Conservation (phyloP, 192 early-diverging fungal species). For the Lobosporangium transversale region DNA sequence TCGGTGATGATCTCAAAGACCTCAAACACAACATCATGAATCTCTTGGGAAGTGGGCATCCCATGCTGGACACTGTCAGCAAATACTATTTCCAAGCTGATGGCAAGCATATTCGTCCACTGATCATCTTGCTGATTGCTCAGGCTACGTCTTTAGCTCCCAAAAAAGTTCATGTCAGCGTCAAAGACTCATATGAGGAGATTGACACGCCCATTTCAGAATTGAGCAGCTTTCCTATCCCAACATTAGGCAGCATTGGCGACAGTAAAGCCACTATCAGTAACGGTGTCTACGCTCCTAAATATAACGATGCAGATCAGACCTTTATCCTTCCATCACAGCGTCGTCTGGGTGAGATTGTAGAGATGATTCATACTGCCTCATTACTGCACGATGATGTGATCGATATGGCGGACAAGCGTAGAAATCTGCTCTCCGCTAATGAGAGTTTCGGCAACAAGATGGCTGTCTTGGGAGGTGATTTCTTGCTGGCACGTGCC, state of each 20-base stretch:
- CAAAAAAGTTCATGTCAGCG: slow-evolving; percentile 56
- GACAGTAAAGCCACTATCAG: slow-evolving; percentile 5
- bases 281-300: slow-evolving; percentile 30
- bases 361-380: slow-evolving; percentile 98
- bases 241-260: slow-evolving; percentile 13
- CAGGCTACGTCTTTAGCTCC: slow-evolving; percentile 82
- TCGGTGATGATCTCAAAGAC: slow-evolving; percentile 85
- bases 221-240: slow-evolving; percentile 44
- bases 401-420: slow-evolving; percentile 75
- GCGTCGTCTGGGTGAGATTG: slow-evolving; percentile 93
- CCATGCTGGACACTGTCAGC: slow-evolving; percentile 87
- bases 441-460: slow-evolving; percentile 96
- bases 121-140: slow-evolving; percentile 90
- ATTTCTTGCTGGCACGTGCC: slow-evolving; percentile 93
- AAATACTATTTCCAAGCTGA: slow-evolving; percentile 89
- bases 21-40: slow-evolving; percentile 86
- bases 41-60: slow-evolving; percentile 88
- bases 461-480: slow-evolving; percentile 94
- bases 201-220: slow-evolving; percentile 73
- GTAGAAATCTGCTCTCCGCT: slow-evolving; percentile 79
- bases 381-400: slow-evolving; percentile 94
- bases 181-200: slow-evolving; percentile 62
- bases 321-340: slow-evolving; percentile 84
- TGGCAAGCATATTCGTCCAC: slow-evolving; percentile 92
- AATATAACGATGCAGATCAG: slow-evolving; percentile 44